phyloP scores from a whole-genome alignment of 2,329 filamentous ascomycete genomes.

The Remersonia thermophila region DNA sequence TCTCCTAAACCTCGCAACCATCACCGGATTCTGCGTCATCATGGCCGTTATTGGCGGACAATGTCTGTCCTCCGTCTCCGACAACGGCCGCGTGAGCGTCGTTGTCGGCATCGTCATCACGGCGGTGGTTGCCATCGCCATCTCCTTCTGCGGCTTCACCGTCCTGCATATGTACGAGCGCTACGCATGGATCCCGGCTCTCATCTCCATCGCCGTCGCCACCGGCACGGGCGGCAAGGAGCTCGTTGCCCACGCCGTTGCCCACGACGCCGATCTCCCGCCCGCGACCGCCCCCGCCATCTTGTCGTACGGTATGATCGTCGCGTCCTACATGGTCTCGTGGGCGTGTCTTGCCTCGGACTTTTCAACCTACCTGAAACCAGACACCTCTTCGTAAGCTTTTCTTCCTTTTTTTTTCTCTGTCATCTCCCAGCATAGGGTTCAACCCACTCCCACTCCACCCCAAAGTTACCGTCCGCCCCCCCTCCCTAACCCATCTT shows the following conservation, averaged over 20 bases:
- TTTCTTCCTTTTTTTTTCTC: background rate
- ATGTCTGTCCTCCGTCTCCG: conserved; percentile 41
- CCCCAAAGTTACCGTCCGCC: too few species aligned
- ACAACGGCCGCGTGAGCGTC: conserved; percentile 33
- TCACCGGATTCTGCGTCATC: conserved; percentile 52
- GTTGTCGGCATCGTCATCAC: conserved; percentile 50
- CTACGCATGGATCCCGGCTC: conserved; percentile 43
- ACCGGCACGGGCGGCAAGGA: conserved; percentile 40
- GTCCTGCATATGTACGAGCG: conserved; percentile 46
- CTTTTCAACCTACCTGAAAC: conserved; percentile 48
- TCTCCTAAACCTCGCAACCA: conserved; percentile 48
- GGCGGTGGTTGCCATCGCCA: conserved; percentile 40
- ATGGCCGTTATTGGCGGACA: conserved; percentile 49
- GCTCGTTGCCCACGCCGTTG: conserved; percentile 33
- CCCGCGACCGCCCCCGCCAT: conserved; percentile 32
- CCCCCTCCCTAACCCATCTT: too few species aligned
- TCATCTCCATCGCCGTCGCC: conserved; percentile 42
- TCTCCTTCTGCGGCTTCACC: conserved; percentile 50
- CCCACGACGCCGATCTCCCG: conserved; percentile 21
- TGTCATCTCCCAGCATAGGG: background rate
- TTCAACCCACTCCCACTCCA: too few species aligned
- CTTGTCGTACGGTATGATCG: conserved; percentile 46
- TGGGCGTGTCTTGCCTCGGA: conserved; percentile 48
- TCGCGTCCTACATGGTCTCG: conserved; percentile 52
- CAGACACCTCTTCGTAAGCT: conserved; percentile 38